Conservation (phyloP, 495 filamentous ascomycete species). For the Thermochaetoides thermophila region DNA sequence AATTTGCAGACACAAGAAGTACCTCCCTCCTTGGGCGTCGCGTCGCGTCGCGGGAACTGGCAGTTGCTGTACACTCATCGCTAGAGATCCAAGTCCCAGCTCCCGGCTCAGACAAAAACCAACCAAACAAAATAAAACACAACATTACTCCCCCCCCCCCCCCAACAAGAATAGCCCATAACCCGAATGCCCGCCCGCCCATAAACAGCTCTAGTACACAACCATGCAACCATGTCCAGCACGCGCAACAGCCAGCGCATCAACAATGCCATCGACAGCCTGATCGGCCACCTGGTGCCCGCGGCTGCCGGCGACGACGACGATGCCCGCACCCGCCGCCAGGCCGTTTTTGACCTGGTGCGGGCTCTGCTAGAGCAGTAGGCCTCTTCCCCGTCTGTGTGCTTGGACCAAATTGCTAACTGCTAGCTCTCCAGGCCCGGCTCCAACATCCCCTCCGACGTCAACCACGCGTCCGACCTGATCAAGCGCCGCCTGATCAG, state of each 20-base stretch:
- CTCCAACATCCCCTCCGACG: slow-evolving; percentile 37
- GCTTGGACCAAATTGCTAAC: slow-evolving; percentile 5
- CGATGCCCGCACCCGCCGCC: slow-evolving; percentile 33
- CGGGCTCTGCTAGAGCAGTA: slow-evolving; percentile 36
- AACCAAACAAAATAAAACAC: too few species aligned
- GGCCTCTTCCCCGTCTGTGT: not conserved
- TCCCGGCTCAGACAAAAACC: too few species aligned
- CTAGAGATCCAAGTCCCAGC: too few species aligned
- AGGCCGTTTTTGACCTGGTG: slow-evolving; percentile 37
- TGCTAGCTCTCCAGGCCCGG: slow-evolving; percentile 8
- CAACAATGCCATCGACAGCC: slow-evolving; percentile 39
- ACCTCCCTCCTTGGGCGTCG: too few species aligned
- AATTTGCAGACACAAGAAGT: too few species aligned
- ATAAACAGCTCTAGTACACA: too few species aligned
- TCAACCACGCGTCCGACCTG: slow-evolving; percentile 81
- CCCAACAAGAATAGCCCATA: too few species aligned
- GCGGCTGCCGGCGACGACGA: slow-evolving; percentile 34
- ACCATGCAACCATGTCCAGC: slow-evolving; percentile 30
- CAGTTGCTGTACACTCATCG: too few species aligned
- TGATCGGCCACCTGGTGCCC: slow-evolving; percentile 40
- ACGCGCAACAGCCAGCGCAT: slow-evolving; percentile 32
- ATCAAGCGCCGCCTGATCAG: slow-evolving; percentile 80
- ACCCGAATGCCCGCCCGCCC: too few species aligned
- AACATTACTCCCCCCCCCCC: too few species aligned
- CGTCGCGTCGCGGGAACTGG: too few species aligned